Evolutionary conservation across 345 rosid species (phyloP).

Genomic region (Isatis tinctoria): DNA sequence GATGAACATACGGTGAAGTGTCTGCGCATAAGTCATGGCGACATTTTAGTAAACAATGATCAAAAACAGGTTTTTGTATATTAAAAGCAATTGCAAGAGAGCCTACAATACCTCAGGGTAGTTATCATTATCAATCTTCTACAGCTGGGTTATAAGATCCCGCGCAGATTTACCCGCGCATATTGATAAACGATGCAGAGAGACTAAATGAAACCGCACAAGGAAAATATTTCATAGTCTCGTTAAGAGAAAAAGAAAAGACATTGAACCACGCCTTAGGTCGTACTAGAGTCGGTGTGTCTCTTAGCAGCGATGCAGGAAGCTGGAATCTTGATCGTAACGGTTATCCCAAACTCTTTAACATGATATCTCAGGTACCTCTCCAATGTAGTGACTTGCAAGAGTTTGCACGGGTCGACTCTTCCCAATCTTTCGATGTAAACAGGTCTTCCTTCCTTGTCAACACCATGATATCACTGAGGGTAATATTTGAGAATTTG

Average conservation of each 20-base stretch:
- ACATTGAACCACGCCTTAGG: conserved; percentile 84
- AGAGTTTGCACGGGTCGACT: conserved; percentile 67
- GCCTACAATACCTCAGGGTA: conserved; percentile 71
- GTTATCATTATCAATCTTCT: conserved; percentile 82
- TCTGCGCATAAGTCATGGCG: conserved; percentile 45
- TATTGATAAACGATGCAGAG: background rate
- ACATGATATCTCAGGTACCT: conserved; percentile 82
- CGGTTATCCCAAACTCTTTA: conserved; percentile 75
- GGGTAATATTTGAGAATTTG: conserved; percentile 78
- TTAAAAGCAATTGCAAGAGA: background rate
- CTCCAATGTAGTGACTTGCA: conserved; percentile 79
- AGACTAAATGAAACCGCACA: background rate
- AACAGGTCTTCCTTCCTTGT: conserved; percentile 86
- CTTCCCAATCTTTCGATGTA: conserved; percentile 81
- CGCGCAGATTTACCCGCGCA: conserved; percentile 70
- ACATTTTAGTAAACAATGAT: background rate
- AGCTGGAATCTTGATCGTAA: conserved; percentile 72
- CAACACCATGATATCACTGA: conserved; percentile 89
- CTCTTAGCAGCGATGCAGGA: conserved; percentile 82
- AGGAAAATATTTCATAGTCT: background rate
- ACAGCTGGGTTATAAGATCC: conserved; percentile 72
- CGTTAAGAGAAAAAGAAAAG: background rate
- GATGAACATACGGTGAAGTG: conserved; percentile 78
- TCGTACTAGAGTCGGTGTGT: conserved; percentile 73
- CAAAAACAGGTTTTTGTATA: background rate